Conservation (phyloP, 345 rosid genomes). For the Moricandia arvensis region DNA sequence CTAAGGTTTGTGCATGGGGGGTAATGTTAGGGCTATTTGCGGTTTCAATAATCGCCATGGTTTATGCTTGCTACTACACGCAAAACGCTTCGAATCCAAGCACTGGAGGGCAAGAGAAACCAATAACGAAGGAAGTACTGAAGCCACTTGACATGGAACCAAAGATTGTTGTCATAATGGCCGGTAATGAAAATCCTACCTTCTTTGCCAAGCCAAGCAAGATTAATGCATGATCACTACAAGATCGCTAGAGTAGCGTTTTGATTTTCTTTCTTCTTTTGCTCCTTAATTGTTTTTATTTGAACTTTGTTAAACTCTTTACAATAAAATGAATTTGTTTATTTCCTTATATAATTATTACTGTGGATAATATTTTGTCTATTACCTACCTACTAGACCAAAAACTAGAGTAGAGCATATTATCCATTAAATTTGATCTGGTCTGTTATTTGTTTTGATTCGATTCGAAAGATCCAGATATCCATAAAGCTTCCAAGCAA, state of each 20-base stretch:
- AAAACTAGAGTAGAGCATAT: no score
- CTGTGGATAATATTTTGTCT: no score
- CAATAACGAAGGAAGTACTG: conserved; percentile 16
- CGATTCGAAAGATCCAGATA: no score
- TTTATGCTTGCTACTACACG: conserved; percentile 42
- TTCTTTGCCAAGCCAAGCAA: conserved; percentile 52
- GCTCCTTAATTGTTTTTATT: neutral
- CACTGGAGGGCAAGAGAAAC: conserved; percentile 28
- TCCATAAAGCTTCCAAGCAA: no score
- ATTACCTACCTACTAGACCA: no score
- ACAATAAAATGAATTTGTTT: neutral
- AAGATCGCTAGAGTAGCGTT: neutral
- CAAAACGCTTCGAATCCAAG: neutral
- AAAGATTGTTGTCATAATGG: conserved; percentile 68
- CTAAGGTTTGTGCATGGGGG: conserved; percentile 50
- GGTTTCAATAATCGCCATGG: conserved; percentile 45
- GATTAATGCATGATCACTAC: conserved; percentile 21
- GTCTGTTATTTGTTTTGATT: no score
- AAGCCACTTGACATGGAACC: conserved; percentile 54
- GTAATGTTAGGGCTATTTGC: conserved; percentile 50
- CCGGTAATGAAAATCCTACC: conserved; percentile 62
- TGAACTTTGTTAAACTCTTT: neutral
- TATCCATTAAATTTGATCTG: neutral
- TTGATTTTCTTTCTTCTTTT: neutral
- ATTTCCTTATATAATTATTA: neutral